Conservation (phyloP, 768 basidiomycete species). For the Mycena belliarum region DNA sequence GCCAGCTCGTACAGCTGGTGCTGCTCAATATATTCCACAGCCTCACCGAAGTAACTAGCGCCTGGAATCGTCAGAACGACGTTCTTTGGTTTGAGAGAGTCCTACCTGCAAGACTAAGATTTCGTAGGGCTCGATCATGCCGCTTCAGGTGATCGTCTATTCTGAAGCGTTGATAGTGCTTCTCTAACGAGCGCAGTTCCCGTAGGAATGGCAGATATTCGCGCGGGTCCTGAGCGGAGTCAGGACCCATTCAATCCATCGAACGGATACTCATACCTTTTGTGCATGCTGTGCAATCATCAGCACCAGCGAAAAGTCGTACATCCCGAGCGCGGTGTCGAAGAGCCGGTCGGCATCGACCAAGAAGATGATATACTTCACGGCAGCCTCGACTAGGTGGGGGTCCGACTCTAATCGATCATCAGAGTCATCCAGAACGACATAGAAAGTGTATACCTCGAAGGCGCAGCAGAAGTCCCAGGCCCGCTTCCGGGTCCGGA, state of each 20-base stretch:
- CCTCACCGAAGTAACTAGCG: slow-evolving; percentile 72
- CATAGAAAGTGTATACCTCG: slow-evolving; percentile 54
- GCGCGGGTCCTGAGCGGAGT: slow-evolving; percentile 77
- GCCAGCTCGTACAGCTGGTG: slow-evolving; percentile 78
- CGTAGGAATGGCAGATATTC: slow-evolving; percentile 98
- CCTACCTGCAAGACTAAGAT: slow-evolving; percentile 74
- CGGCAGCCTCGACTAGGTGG: slow-evolving; percentile 88
- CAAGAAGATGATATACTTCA: slow-evolving; percentile 98
- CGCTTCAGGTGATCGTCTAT: slow-evolving; percentile 93
- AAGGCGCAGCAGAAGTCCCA: slow-evolving; percentile 71
- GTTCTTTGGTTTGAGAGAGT: slow-evolving; percentile 1
- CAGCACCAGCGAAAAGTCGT: slow-evolving; percentile 93
- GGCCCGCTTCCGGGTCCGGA: slow-evolving; percentile 85
- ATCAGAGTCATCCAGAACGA: slow-evolving; percentile 17
- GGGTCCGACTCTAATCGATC: slow-evolving; percentile 51
- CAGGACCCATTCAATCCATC: neutral
- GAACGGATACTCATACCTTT: slow-evolving; percentile 55
- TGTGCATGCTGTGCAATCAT: slow-evolving; percentile 97
- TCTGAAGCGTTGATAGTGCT: slow-evolving; percentile 80
- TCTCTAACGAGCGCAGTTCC: slow-evolving; percentile 78
- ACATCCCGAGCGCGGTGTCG: slow-evolving; percentile 97
- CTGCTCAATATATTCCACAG: slow-evolving; percentile 73
- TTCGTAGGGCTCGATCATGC: slow-evolving; percentile 68
- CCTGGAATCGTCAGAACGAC: slow-evolving; percentile 41
- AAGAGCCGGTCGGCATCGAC: slow-evolving; percentile 91